Base-by-base conservation (phyloP, 768 basidiomycete species). In the Artomyces pyxidatus region DNA sequence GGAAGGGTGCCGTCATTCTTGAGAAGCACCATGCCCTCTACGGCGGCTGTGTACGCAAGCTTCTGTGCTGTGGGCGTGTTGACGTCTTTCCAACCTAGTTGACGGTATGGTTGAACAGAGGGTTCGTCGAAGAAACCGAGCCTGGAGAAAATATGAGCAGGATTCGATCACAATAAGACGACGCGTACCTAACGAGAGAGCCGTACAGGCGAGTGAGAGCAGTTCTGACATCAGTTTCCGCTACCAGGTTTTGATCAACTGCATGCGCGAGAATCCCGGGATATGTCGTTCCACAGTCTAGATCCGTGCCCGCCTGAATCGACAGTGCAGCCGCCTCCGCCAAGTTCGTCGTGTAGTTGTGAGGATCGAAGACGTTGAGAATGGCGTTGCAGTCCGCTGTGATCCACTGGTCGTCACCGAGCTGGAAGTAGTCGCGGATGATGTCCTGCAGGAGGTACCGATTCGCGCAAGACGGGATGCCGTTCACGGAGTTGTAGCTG, bases 1-100 rank as follows among this genome's bases (percentile, higher is more conserved):
- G 82, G 83, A 2, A 85, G 65, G 6, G 70, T 72, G 12, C 73
- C 75, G 49, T 81, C 77, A 56, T 83, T 85, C 67, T 84, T 83
- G 14, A 84, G 65, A 6, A 84, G 67, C 16, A 78, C 77, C 3
- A 80, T 70, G 19, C 78, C 76, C 58, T 78, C 75, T 4, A 72
- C 61, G 3, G 78, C 78, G 23, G 74, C 76, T 45, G 67, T 65
- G 56, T 75, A 64, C 3, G 78, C 78, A 12, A 81, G 68, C 16
- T 66, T 57, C 51, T 75, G 75, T 1, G 78, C 70, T 7, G 59
- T 42, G 3, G 71, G 69, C 1, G 69, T 70, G 58, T 78, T 75
- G 53, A 81, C 68, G 49, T 74, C 68, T 5, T 64, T 60, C 71
- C 73, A 79, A 30, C 55, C 60, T 16, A 80, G 65, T 52, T 74